Evolutionary conservation across 208 protist species (phyloP), one percentile per base, ranked within the genome.

Genomic region (Naegleria fowleri): DNA sequence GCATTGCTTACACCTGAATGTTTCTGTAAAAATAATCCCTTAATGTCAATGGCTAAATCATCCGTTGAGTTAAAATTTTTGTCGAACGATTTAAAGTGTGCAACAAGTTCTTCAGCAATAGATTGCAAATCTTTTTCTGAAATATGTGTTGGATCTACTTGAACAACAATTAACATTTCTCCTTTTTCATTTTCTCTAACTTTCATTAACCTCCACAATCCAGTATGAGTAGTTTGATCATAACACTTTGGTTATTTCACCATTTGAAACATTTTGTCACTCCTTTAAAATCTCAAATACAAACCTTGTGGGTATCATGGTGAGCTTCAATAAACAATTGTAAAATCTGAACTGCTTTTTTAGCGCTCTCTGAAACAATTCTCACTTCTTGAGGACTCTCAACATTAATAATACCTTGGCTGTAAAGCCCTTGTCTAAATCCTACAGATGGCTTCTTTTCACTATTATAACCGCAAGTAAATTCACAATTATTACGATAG

Each of bases 401-500:
- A 40, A 40, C n/a, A 48, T 39, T 89, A 11, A 33, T 16, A 52
- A 33, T 39, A 39, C 96, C 40, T 93, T 94, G n/a, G 94, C 83
- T 88, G 96, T 96, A 38, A 95, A 95, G 88, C 96, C 96, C 95
- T 51, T 92, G 38, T 29, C 91, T 41, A 83, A 93, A 94, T 22
- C 93, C 94, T 43, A 95, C 38, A 33, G 0, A 29, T 48, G 29
- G 7, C 0, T 93, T 40, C n/a, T 48, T n/a, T 85, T 93, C 83
- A 0, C 92, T 92, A 83, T 93, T 92, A 58, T 91, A 92, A n/a
- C 97, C 97, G 91, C 97, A 97, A 36, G 96, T 95, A 36, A 98
- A 93, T 89, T 97, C 94, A 39, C 95, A 94, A 93, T 98, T 97
- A 88, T 98, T 98, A 86, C 97, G 95, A 93, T 98, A 98, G 29